Base-by-base conservation (phyloP, 2,329 filamentous ascomycete genomes). In the Stachybotrys elegans region DNA sequence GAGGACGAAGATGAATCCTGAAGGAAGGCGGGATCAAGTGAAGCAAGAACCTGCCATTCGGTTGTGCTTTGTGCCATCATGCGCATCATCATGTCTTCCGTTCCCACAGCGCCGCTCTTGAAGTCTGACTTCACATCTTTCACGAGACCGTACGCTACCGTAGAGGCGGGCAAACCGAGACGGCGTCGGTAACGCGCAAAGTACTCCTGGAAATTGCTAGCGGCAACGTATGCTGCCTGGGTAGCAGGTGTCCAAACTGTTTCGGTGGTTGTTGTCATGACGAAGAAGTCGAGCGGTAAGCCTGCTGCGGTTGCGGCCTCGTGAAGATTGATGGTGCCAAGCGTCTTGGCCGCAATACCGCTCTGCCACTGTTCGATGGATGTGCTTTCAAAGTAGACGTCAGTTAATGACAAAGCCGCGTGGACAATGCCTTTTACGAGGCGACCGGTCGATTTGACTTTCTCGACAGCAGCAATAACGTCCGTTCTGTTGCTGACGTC, bases 141-240 rank as follows among this genome's bases (percentile, higher is more conserved):
- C 6, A 61, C 40, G 4, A 58, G 35, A 8, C 59, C 51, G 16
- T 55, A 52, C 0, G 52, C 46, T 2, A 52, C 46, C 1, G 55
- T 53, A 4, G 55, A 49, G 2, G 57, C 58, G 2, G 53, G 51
- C 9, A 60, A 46, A 7, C 55, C 53, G 4, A 52, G 36, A 2
- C 29, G 36, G 2, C 47, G 52, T 5, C 58, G 56, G 20, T 56
- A 53, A 6, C 57, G 51, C 1, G 53, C 55, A 35, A 62, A 58
- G 3, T 46, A 43, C 12, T 60, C 59, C 23, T 56, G 51, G 51
- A 57, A 65, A 22, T 45, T 55, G 48, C 59, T 59, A 19, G 48
- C 59, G 0, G 54, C 54, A 11, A 25, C 25, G 37, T 40, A 40
- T n/a, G 37, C 22, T 20, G 20, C 25, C 37, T 40, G 37, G 7